These are phyloP conservation scores for Rhodotorula taiwanensis DNA, from an alignment of 768 basidiomycete species.

Conservation along the genomic window DNA sequence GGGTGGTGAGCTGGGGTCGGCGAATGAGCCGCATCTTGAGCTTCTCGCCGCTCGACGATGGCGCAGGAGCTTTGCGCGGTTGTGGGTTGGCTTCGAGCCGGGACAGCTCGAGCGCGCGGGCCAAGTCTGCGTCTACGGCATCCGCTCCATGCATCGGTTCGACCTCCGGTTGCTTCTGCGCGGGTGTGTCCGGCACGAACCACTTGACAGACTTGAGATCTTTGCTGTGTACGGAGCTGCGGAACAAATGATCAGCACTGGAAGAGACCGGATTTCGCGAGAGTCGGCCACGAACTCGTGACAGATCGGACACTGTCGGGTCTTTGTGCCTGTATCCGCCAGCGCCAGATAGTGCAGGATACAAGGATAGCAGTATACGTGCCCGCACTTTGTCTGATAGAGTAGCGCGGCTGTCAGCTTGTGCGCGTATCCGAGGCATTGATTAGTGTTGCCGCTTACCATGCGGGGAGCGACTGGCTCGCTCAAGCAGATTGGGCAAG, in stretches of 20 bases:
- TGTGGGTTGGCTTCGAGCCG: not conserved
- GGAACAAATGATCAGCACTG: too few relatives aligned
- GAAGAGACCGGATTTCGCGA: not conserved
- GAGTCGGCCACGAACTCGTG: slow-evolving; percentile 54
- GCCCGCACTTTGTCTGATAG: slow-evolving; percentile 43
- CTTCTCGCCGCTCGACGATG: slow-evolving; percentile 29
- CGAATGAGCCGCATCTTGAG: slow-evolving; percentile 84
- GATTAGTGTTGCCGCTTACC: slow-evolving; percentile 10
- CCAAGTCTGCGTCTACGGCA: slow-evolving; percentile 19
- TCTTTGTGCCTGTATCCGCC: slow-evolving; percentile 51
- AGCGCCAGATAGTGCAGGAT: slow-evolving; percentile 45
- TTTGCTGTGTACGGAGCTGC: slow-evolving; percentile 65
- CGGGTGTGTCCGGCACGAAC: slow-evolving; percentile 51
- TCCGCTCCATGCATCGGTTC: not conserved
- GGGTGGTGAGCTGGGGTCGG: slow-evolving; percentile 86
- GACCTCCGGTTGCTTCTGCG: too few relatives aligned
- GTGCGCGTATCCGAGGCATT: not conserved
- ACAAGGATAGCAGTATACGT: slow-evolving; percentile 93
- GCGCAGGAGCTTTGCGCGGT: not conserved
- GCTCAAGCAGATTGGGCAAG: slow-evolving; percentile 91
- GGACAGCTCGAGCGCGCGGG: slow-evolving; percentile 25
- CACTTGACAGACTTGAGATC: slow-evolving; percentile 92
- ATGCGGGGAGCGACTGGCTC: slow-evolving; percentile 74
- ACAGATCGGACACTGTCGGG: slow-evolving; percentile 92
- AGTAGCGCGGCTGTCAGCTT: not conserved